Base-by-base conservation (phyloP, 2,329 filamentous ascomycete genomes). In the Raffaelea ambrosiae region DNA sequence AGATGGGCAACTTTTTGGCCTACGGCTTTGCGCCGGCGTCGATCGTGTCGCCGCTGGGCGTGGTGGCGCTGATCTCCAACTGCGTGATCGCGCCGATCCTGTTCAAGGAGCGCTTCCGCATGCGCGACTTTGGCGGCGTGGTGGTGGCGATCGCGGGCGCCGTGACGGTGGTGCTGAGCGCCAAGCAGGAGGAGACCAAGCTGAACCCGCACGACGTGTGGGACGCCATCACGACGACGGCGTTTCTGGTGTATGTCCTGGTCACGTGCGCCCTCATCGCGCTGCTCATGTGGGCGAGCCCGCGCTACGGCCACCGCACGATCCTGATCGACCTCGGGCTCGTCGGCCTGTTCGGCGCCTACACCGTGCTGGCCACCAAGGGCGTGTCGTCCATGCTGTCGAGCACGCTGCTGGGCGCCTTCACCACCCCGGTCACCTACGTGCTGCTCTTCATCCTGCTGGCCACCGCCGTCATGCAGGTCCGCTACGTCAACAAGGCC, bases 1-100 rank as follows among this genome's bases (percentile, higher is more conserved):
- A 98, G 69, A 84, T 86, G 61, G 93, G 93, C 45, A 98, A 98
- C 64, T 98, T 98, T 61, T 70, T 98, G 53, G 93, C 93, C 0
- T 98, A 98, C 61, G 93, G 93, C 21, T 98, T 98, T 63, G 93
- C 93, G 26, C 93, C 93, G 3, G 93, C 93, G 8, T 97, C 93
- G 14, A 96, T 98, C 58, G 93, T 98, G 39, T 96, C 90, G 31
- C 93, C 93, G 0, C 73, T 98, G 5, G 93, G 93, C 10, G 93
- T 98, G n/a, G 93, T 98, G 13, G 93, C 93, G 2, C 72, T 98
- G 53, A 83, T 98, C 41, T 95, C 90, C 40, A 98, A 98, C 67
- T 98, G 93, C 65, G 79, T 98, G 51, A 95, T 98, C 61, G 93
- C 93, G 3, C 93, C 93, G 1, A 82, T 93, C 53, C 83, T 98